These are phyloP conservation scores for Alternaria infectoria DNA, from an alignment of 2,329 filamentous ascomycete species.

Conservation along the genomic window DNA sequence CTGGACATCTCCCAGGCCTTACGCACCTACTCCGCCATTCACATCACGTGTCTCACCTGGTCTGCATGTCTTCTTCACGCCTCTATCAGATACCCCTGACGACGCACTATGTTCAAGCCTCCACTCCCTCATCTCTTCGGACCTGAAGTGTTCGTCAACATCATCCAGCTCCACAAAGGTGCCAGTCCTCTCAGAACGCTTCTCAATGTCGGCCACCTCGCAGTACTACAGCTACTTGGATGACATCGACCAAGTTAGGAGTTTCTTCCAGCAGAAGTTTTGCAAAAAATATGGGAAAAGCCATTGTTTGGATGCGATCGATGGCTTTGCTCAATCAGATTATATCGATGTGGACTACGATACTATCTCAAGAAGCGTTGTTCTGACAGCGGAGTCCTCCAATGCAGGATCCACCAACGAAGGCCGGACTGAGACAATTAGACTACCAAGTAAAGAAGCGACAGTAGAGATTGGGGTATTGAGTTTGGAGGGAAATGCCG, in stretches of 20 bases:
- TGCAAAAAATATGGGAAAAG: constrained; percentile 50
- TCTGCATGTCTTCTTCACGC: constrained; percentile 80
- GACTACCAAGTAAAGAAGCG: constrained; percentile 46
- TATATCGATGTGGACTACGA: constrained; percentile 82
- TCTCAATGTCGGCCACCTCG: constrained; percentile 66
- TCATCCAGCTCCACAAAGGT: constrained; percentile 68
- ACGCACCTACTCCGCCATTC: constrained; percentile 71
- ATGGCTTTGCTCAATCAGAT: constrained; percentile 60
- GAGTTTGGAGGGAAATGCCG: constrained; percentile 66
- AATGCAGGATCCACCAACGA: constrained; percentile 14
- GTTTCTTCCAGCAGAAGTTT: constrained; percentile 59
- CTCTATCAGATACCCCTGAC: constrained; percentile 49
- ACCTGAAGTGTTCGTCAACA: constrained; percentile 62
- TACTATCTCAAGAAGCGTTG: constrained; percentile 68
- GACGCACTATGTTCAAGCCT: constrained; percentile 62
- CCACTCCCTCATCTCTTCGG: constrained; percentile 61
- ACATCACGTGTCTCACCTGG: constrained; percentile 78
- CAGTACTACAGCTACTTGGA: constrained; percentile 75
- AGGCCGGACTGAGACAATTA: constrained; percentile 57
- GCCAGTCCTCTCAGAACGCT: constrained; percentile 62
- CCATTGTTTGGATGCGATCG: constrained; percentile 59
- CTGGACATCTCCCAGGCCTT: constrained; percentile 70
- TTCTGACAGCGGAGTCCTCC: constrained; percentile 69
- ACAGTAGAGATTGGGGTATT: constrained; percentile 84
- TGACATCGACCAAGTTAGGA: constrained; percentile 61